phyloP scores from a whole-genome alignment of 345 rosid species.

The Lepidium africanum region DNA sequence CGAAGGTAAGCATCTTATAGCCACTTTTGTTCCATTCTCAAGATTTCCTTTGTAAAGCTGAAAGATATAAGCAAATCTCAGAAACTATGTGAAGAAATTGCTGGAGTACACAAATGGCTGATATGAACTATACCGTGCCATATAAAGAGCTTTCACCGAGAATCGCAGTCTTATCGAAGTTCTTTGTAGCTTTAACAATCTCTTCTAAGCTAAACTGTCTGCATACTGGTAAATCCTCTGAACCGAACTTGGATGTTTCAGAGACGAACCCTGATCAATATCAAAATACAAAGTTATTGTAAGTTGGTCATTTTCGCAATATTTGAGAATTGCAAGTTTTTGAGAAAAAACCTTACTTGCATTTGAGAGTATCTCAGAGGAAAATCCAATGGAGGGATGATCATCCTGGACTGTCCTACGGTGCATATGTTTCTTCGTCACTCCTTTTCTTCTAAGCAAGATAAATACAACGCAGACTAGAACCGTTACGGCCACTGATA shows the following conservation, averaged over 20 bases:
- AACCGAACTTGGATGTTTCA: slow-evolving; percentile 62
- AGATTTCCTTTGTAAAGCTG: slow-evolving; percentile 85
- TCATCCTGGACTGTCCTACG: slow-evolving; percentile 42
- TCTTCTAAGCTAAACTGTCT: slow-evolving; percentile 65
- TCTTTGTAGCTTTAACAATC: slow-evolving; percentile 71
- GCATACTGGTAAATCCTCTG: slow-evolving; percentile 49
- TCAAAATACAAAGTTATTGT: not conserved
- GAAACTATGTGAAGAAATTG: not conserved
- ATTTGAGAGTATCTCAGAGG: slow-evolving; percentile 46
- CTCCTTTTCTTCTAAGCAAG: slow-evolving; percentile 32
- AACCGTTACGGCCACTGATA: slow-evolving; percentile 28
- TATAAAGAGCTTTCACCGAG: slow-evolving; percentile 58
- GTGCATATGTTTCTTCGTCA: slow-evolving; percentile 45
- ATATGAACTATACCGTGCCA: slow-evolving; percentile 56
- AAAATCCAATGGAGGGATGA: slow-evolving; percentile 34
- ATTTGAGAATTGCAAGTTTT: not conserved
- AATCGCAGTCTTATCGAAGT: slow-evolving; percentile 52
- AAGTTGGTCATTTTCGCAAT: not conserved
- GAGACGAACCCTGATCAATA: slow-evolving; percentile 57
- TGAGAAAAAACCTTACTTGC: slow-evolving; percentile 41
- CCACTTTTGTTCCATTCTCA: slow-evolving; percentile 69
- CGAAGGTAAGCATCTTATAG: slow-evolving; percentile 55
- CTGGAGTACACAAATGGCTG: not conserved
- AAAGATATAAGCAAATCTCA: slow-evolving; percentile 7
- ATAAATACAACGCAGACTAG: slow-evolving; percentile 32